These are phyloP conservation scores for Acarospora socialis DNA, from an alignment of 2,329 filamentous ascomycete species.

Conservation along the genomic window DNA sequence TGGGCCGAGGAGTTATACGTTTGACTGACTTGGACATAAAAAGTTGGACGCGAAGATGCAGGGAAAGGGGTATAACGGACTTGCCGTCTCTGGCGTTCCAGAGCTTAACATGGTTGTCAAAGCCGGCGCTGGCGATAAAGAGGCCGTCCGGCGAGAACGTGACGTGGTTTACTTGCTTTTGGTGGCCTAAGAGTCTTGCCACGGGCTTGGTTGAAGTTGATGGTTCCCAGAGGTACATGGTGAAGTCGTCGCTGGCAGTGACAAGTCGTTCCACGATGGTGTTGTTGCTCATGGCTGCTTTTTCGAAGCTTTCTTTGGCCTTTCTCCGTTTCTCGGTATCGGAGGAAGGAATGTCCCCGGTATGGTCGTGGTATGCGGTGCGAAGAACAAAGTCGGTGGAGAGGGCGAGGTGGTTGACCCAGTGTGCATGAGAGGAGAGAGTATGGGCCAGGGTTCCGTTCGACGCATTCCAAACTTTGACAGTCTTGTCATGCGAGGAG, in stretches of 20 bases:
- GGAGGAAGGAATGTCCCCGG: slow-evolving; percentile 51
- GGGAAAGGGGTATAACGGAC: slow-evolving; percentile 19
- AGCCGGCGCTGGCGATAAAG: slow-evolving; percentile 75
- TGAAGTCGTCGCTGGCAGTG: slow-evolving; percentile 88
- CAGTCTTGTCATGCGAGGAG: slow-evolving; percentile 76
- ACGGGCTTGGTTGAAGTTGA: slow-evolving; percentile 65
- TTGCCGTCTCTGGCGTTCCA: slow-evolving; percentile 66
- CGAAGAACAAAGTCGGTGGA: slow-evolving; percentile 84
- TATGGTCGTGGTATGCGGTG: slow-evolving; percentile 77
- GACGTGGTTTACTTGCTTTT: slow-evolving; percentile 94
- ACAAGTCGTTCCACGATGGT: slow-evolving; percentile 71
- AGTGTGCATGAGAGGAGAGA: slow-evolving; percentile 71
- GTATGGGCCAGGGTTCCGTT: slow-evolving; percentile 70
- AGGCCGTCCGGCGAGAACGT: slow-evolving; percentile 82
- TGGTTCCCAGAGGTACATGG: slow-evolving; percentile 91
- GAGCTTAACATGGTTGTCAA: slow-evolving; percentile 89
- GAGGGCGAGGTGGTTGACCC: slow-evolving; percentile 88
- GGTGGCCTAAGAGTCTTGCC: slow-evolving; percentile 79
- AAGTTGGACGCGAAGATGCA: slow-evolving; percentile 5
- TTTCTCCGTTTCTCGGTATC: slow-evolving; percentile 30
- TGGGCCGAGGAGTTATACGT: slow-evolving; percentile 6
- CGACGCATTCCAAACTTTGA: slow-evolving; percentile 76
- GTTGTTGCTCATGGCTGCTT: slow-evolving; percentile 63
- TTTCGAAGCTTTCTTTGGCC: slow-evolving; percentile 71
- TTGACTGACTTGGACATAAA: slow-evolving; percentile 11